Evolutionary conservation across 176 grass and related monocot genomes (phyloP), one percentile per base, ranked within the genome.

Genomic region (Panicum miliaceum): DNA sequence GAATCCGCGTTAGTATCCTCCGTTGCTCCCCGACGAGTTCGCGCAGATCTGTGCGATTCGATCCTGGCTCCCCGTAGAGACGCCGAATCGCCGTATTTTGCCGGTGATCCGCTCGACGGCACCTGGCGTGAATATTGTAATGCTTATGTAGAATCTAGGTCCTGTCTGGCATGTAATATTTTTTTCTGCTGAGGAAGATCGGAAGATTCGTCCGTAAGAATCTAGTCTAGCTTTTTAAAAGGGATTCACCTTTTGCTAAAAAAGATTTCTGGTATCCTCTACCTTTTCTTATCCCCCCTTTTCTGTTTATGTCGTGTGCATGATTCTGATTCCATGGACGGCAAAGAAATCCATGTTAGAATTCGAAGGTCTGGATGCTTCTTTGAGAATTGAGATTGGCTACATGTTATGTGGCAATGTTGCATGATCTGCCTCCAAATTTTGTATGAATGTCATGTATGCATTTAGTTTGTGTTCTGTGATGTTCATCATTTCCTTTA

Each of bases 21-120:
- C 35, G 69, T 78, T 29, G 9, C 22, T 71, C 22, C 12, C 9
- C 13, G 5, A 7, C 16, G 47, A 34, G 12, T 45, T n/a, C 27
- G 46, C 38, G 63, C 16, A 82, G 83, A 82, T 90, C 88, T 57
- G 57, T 4, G 71, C 56, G 46, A 58, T 58, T 82, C 11, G 18
- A 20, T 15, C 70, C 11, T 26, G 35, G 10, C 14, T 47, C 10
- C 32, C 7, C 61, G 20, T 19, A 22, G 7, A 65, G 23, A 37
- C 22, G 34, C 62, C 18, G 8, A 23, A 26, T 36, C 3, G 20
- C 56, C 25, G 7, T n/a, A 59, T 25, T 65, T 8, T 37, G 6
- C 23, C 15, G 4, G 16, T 46, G 71, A 63, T 90, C 34, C 46
- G 12, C 41, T 64, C 41, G 68, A 5, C 22, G 10, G 68, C 20